Conservation (phyloP, 1,284 basidiomycete genomes). For the Pholiota adiposa region DNA sequence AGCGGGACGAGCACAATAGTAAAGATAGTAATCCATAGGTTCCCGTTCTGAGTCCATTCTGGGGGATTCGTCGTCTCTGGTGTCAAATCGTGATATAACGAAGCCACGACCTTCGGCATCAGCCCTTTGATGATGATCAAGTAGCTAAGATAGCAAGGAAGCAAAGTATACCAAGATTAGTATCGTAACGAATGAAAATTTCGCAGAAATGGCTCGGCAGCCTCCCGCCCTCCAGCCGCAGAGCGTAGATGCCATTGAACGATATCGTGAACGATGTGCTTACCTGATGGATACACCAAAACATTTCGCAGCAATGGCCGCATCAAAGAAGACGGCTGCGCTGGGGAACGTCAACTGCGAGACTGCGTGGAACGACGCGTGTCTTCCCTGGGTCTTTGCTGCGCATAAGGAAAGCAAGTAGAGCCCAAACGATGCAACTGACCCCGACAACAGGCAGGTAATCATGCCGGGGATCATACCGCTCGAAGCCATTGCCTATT, state of each 20-base stretch:
- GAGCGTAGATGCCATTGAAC: constrained; percentile 9
- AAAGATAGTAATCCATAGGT: constrained; percentile 83
- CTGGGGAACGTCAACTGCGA: constrained; percentile 85
- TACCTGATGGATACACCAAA: constrained; percentile 96
- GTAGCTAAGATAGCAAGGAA: constrained; percentile 56
- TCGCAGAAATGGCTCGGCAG: constrained; percentile 13
- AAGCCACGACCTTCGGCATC: constrained; percentile 91
- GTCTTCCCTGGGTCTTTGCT: constrained; percentile 73
- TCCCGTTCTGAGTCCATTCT: constrained; percentile 76
- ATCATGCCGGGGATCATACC: constrained; percentile 87
- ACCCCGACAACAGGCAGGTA: constrained; percentile 88
- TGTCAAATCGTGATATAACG: constrained; percentile 79
- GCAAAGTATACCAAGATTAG: constrained; percentile 5
- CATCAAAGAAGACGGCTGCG: constrained; percentile 86
- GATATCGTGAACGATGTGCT: too few species aligned
- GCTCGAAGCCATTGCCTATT: constrained; percentile 82
- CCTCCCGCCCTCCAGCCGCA: neutral
- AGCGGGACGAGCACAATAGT: constrained; percentile 89
- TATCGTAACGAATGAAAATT: neutral
- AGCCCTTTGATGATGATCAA: constrained; percentile 94
- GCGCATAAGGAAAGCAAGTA: constrained; percentile 91
- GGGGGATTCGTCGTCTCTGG: constrained; percentile 69
- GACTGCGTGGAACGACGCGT: constrained; percentile 88
- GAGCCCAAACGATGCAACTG: constrained; percentile 83
- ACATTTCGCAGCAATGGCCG: constrained; percentile 95